Evolutionary conservation across 768 basidiomycete genomes (phyloP), one percentile per base, ranked within the genome.

Genomic region (Ramaria rubella): DNA sequence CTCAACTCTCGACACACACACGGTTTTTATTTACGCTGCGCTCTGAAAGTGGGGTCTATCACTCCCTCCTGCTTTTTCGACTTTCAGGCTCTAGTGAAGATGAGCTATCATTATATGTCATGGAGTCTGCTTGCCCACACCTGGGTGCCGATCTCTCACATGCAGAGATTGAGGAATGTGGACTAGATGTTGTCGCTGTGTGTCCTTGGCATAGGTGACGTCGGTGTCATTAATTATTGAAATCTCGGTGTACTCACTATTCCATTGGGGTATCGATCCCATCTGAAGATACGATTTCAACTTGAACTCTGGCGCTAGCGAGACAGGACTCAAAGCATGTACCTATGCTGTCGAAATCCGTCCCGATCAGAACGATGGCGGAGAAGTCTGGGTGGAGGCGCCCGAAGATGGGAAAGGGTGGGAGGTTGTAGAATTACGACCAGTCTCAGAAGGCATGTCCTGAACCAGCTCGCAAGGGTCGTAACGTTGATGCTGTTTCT

Each of bases 71-170:
- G 38, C 71, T 86, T 27, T 87, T 87, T 67, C 77, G 84, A 30
- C 73, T 87, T 2, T 73, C 81, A 12, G 52, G 31, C 19, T n/a
- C 36, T n/a, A 34, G 30, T 24, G 60, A 52, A 17, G 59, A 48
- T 21, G 51, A 21, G n/a, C 57, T 29, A 7, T 49, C 36, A 30
- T 72, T 90, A 12, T 90, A 89, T 64, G 81, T 80, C 7, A 90
- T 91, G 87, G 87, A 90, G 68, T 80, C 85, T 4, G 80, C 76
- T 9, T 90, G 88, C 66, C 88, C 88, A 4, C 89, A 91, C 70
- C 75, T 90, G 7, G 87, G 87, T 2, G 87, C 87, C 21, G 87
- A 90, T 55, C 75, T 90, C 68, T 85, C 83, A 14, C 86, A 89
- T 71, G 87, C 86, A 1, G 86, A 87, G 38, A 86, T 87, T n/a